Base-by-base conservation (phyloP, 139 green algal species). In the Diplosphaera chodatii region DNA sequence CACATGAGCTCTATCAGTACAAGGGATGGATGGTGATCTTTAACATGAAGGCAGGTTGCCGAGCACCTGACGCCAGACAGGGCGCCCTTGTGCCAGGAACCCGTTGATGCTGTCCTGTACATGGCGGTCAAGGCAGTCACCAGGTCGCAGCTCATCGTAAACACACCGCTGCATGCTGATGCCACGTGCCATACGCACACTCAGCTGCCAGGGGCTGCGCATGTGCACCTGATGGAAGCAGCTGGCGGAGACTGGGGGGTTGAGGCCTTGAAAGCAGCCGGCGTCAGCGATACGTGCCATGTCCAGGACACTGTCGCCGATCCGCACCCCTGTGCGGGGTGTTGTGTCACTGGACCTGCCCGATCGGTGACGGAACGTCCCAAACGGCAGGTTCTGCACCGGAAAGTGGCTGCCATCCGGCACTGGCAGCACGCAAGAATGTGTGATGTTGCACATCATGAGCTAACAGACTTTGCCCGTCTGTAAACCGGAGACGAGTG, bases 311-410 rank as follows among this genome's bases (percentile, higher is more conserved):
- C 85, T 59, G 15, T 92, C 71, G 27, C 93, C 93, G 4, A 98
- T 82, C 0, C 90, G 89, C 21, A 92, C 86, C 16, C 91, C 89
- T 1, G 88, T 66, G 8, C 77, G 74, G 2, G 55, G 73, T 48
- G 73, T 33, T 37, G 2, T 33, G n/a, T n/a, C n/a, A n/a, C n/a
- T n/a, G n/a, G n/a, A n/a, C 2, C 21, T n/a, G 20, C 4, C 13
- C 16, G 28, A 22, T 3, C 40, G 62, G 4, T 10, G 66, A 27
- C 71, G 82, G 72, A 92, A 96, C 0, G 93, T 72, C 1, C 93
- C 93, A 70, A 87, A 97, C 0, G 93, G 93, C 59, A 98, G 74
- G 74, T 97, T 96, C 33, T 89, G 75, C 0, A 96, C 66, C 0
- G 88, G 71, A 31, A 96, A 96, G 64, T 92, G 55, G 33, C 73